Evolutionary conservation across 768 basidiomycete species (phyloP), one percentile per base, ranked within the genome.

Genomic region (Chalciporus pseudorubinellus): DNA sequence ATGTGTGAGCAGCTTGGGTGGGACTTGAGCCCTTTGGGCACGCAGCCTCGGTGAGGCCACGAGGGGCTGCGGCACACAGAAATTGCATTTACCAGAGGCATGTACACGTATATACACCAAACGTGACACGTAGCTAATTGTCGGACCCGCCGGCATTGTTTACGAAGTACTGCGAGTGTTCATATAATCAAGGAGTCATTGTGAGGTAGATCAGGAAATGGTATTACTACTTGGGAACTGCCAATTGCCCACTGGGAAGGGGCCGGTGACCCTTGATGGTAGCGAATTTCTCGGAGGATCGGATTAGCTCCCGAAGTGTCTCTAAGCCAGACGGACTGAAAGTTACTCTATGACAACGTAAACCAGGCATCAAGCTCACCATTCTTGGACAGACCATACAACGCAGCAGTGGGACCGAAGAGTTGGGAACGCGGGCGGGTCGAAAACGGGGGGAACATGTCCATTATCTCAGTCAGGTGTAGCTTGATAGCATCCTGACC

Each of bases 381-480:
- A 13, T 51, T 52, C 41, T 20, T 50, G 18, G 40, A 52, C 31
- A 58, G n/a, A 10, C 5, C 18, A n/a, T 49, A 39, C 31, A 58
- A 5, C 1, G 28, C 50, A 22, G 50, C 26, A 11, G 21, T 8
- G 19, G 48, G 40, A 8, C 48, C 51, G 2, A 44, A 39, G 9
- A 50, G 3, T 19, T 36, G 45, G 16, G 44, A 46, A 9, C 24
- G 50, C 7, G 40, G 29, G 18, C 16, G 2, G 1, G 12, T 11
- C 10, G 7, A 12, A 12, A 18, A 24, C 1, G 34, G 46, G 39
- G 41, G 47, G 13, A 56, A 14, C 48, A 52, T 56, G 1, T 16
- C 28, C 9, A 58, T 39, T 13, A 58, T 52, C 2, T 40, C 18
- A 14, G 1, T 12, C 18, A 58, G 7, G 21, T 13, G 33, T 8